Conservation (phyloP, 129 eudicot species). For the Flaveria bidentis region DNA sequence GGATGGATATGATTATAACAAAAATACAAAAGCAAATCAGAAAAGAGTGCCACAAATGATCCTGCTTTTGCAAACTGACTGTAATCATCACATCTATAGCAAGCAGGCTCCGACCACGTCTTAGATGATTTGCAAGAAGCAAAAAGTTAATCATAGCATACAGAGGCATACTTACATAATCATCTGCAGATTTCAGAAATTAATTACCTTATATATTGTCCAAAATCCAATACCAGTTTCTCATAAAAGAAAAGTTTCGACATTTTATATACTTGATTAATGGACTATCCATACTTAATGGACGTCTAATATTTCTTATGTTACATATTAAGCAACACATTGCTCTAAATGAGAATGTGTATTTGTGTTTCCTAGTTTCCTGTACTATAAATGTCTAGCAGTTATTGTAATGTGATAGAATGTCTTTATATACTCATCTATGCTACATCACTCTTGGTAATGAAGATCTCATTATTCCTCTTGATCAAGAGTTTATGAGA, state of each 20-base stretch:
- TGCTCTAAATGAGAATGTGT: slow-evolving; percentile 4
- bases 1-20: neutral
- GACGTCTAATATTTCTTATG: neutral
- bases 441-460: slow-evolving; percentile 14
- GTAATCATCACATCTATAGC: neutral
- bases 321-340: slow-evolving; percentile 14
- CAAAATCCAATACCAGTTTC: neutral
- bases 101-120: neutral
- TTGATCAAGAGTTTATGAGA: slow-evolving; percentile 6
- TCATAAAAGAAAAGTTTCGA: neutral
- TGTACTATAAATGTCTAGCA: neutral
- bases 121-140: neutral
- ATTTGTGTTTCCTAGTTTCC: slow-evolving; percentile 21
- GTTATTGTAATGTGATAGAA: neutral
- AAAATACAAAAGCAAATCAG: neutral
- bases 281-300: slow-evolving; percentile 10
- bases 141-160: neutral
- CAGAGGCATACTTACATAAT: neutral
- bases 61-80: neutral
- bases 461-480: neutral
- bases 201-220: neutral
- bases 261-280: neutral
- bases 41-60: neutral
- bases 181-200: neutral
- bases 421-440: slow-evolving; percentile 8